Evolutionary conservation across 1,284 basidiomycete species (phyloP).

Genomic region (Pyrrhoderma lamaoense): DNA sequence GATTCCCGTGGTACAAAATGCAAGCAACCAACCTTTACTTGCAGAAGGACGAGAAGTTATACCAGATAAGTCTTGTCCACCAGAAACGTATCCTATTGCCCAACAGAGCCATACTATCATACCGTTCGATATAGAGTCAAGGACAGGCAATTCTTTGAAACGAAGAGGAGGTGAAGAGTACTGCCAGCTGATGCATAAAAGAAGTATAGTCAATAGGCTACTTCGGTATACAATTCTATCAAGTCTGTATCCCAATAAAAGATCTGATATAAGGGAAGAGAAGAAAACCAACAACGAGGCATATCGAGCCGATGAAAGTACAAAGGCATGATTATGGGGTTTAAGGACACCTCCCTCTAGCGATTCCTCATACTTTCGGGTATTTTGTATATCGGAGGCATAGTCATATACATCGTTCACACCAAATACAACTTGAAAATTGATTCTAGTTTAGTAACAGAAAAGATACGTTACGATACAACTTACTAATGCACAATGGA

Average conservation of each 20-base stretch:
- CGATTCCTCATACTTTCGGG: constrained; percentile 21
- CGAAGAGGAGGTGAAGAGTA: constrained; percentile 24
- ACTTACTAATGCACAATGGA: constrained; percentile 19
- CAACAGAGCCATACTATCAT: constrained; percentile 22
- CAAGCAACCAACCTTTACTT: constrained; percentile 20
- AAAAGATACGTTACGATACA: neutral
- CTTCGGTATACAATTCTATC: neutral
- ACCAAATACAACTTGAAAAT: constrained; percentile 23
- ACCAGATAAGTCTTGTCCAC: neutral
- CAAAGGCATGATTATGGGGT: constrained; percentile 20
- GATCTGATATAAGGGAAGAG: neutral
- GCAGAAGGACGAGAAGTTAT: constrained; percentile 4
- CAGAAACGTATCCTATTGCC: constrained; percentile 20
- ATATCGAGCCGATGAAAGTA: constrained; percentile 19
- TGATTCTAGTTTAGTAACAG: constrained; percentile 16
- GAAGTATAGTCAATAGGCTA: constrained; percentile 10
- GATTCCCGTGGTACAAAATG: constrained; percentile 21
- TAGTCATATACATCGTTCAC: constrained; percentile 25
- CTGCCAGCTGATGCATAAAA: constrained; percentile 23
- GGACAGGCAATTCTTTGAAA: constrained; percentile 22
- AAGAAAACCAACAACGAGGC: constrained; percentile 14
- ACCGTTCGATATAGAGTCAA: constrained; percentile 24
- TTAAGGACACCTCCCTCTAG: constrained; percentile 23
- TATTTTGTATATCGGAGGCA: constrained; percentile 21
- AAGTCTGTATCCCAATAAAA: neutral